These are phyloP conservation scores for Aspergillus pseudonomiae DNA, from an alignment of 2,329 filamentous ascomycete species.

Conservation along the genomic window DNA sequence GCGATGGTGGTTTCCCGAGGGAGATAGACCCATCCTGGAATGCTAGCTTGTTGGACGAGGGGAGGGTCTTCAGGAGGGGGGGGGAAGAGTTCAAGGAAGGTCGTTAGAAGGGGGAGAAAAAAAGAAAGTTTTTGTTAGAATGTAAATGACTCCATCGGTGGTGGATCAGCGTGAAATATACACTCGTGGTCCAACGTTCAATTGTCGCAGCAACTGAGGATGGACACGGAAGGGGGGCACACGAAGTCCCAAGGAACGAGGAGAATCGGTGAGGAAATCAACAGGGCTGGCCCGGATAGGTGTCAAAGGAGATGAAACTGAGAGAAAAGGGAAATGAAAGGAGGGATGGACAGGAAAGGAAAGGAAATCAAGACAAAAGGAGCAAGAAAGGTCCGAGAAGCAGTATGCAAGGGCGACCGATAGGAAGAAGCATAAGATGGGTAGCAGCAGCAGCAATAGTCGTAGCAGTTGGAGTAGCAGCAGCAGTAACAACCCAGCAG, in stretches of 20 bases:
- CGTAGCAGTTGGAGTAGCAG: not conserved
- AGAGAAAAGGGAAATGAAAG: slow-evolving; percentile 7
- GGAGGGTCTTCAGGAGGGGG: slow-evolving; percentile 7
- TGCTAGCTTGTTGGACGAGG: not conserved
- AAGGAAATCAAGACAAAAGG: slow-evolving; percentile 12
- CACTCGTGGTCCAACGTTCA: not conserved
- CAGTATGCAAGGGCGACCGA: slow-evolving; percentile 10
- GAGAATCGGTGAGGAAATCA: slow-evolving; percentile 7
- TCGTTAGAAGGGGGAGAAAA: not conserved
- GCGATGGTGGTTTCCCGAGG: slow-evolving; percentile 40
- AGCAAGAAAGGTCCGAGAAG: slow-evolving; percentile 6
- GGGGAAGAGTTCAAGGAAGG: not conserved
- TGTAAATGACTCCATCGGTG: slow-evolving; percentile 11
- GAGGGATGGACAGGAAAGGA: slow-evolving; percentile 10
- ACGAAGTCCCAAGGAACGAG: slow-evolving; percentile 7
- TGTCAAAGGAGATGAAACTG: slow-evolving; percentile 10
- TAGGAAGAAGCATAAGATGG: slow-evolving; percentile 3
- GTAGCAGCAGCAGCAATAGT: not conserved
- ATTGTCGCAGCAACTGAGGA: not conserved
- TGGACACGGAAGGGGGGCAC: slow-evolving; percentile 3
- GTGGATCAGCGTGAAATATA: slow-evolving; percentile 1
- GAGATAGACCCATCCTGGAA: slow-evolving; percentile 37
- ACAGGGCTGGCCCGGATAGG: slow-evolving; percentile 7
- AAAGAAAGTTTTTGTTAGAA: slow-evolving; percentile 4
- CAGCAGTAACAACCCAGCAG: slow-evolving; percentile 1